These are phyloP conservation scores for Amorphotheca resinae DNA, from an alignment of 495 filamentous ascomycete species.

Conservation along the genomic window DNA sequence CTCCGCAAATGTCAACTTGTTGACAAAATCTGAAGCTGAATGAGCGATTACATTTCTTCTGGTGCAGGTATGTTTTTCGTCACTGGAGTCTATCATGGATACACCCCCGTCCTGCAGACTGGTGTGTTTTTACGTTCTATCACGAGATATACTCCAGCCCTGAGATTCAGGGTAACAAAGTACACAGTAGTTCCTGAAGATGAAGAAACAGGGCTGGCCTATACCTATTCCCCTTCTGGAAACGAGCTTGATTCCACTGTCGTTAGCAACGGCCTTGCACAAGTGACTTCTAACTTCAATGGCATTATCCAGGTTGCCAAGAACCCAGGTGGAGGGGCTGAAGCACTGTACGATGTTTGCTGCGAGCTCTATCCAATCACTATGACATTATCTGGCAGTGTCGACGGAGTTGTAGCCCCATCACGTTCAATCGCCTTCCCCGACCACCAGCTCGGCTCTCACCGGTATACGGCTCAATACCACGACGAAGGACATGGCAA, in stretches of 20 bases:
- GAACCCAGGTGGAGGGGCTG: slow-evolving; percentile 43
- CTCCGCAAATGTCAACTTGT: slow-evolving; percentile 60
- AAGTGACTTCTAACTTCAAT: slow-evolving; percentile 33
- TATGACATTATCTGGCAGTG: slow-evolving; percentile 49
- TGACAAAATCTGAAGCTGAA: slow-evolving; percentile 34
- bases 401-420: slow-evolving; percentile 55
- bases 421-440: slow-evolving; percentile 64
- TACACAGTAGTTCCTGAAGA: slow-evolving; percentile 64
- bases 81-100: slow-evolving; percentile 61
- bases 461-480: slow-evolving; percentile 56
- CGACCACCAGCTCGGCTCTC: slow-evolving; percentile 37
- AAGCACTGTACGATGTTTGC: slow-evolving; percentile 59
- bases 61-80: slow-evolving; percentile 81
- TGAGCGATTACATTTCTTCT: slow-evolving; percentile 62
- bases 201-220: slow-evolving; percentile 66
- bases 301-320: slow-evolving; percentile 79
- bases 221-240: slow-evolving; percentile 46
- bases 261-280: slow-evolving; percentile 31
- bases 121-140: slow-evolving; percentile 61
- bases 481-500: slow-evolving; percentile 75
- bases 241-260: slow-evolving; percentile 32
- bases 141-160: slow-evolving; percentile 40
- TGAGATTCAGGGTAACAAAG: slow-evolving; percentile 58
- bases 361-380: slow-evolving; percentile 60
- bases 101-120: slow-evolving; percentile 60